Base-by-base conservation (phyloP, 768 basidiomycete genomes). In the Hortiboletus flavorubellus region DNA sequence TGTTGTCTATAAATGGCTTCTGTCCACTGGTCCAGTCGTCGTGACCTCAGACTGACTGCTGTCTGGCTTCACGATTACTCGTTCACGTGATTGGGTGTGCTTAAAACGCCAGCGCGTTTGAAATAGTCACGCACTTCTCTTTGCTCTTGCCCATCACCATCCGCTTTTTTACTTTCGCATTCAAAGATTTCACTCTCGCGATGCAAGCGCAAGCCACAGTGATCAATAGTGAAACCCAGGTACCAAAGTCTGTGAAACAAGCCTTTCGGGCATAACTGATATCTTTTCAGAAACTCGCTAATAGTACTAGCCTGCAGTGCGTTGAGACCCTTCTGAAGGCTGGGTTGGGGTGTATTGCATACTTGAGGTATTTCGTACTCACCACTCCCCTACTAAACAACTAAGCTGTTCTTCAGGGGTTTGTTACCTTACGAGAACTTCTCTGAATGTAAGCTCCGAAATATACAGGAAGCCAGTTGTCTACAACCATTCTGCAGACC, bases 361-460 rank as follows among this genome's bases (percentile, higher is more conserved):
- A 85, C 68, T 71, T 92, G 54, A 82, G 89, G 89, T 84, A 59
- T 33, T 55, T 42, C 3, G 14, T 15, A 15, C 21, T 21, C 21
- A 18, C 21, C 11, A 12, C 18, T 18, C 9, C 14, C 46, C 42
- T 35, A 16, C 12, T 30, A 31, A 11, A 53, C 18, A 10, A 51
- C 60, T 55, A 48, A 64, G 21, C 58, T 40, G 46, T 45, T 54
- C 31, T 33, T 52, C 49, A 91, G 89, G 64, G 86, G 89, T 62
- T 68, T 92, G 9, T 77, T 92, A 9, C 90, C 90, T 7, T 83
- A 84, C 40, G 90, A 91, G 51, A 91, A 91, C 65, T 92, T 91
- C 64, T 78, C 79, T 11, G 80, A 84, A 67, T 84, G 89, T 86
- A 57, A 49, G 71, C 55, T 23, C 18, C 29, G 4, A 54, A 14